These are phyloP conservation scores for Hagleromyces aurorensis DNA, from an alignment of 805 yeast genomes.

Conservation along the genomic window DNA sequence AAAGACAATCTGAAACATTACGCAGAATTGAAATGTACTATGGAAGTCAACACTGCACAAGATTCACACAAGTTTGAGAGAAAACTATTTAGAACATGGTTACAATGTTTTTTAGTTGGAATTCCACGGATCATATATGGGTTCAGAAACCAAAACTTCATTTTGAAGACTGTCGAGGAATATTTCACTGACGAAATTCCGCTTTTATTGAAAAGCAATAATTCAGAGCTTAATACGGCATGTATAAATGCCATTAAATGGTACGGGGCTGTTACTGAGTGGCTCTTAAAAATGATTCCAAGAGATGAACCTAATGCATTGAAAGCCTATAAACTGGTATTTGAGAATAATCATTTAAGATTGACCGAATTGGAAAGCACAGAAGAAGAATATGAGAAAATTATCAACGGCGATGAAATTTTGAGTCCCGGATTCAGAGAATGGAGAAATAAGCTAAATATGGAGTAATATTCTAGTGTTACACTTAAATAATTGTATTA, in stretches of 20 bases:
- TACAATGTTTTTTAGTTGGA: constrained; percentile 86
- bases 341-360: constrained; percentile 45
- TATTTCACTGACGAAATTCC: constrained; percentile 77
- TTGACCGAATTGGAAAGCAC: constrained; percentile 36
- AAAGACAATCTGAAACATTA: constrained; percentile 60
- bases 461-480: constrained; percentile 1
- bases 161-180: constrained; percentile 64
- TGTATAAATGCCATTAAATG: constrained; percentile 78
- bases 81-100: constrained; percentile 80
- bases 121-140: constrained; percentile 78
- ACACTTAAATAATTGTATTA: constrained; percentile 1
- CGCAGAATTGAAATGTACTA: constrained; percentile 74
- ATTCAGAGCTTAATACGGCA: constrained; percentile 41
- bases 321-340: constrained; percentile 46
- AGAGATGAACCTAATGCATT: constrained; percentile 43
- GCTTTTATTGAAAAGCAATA: constrained; percentile 43
- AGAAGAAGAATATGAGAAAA: constrained; percentile 31
- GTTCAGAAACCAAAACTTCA: constrained; percentile 65
- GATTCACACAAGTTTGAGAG: constrained; percentile 63
- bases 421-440: constrained; percentile 42
- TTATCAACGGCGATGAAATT: constrained; percentile 34
- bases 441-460: constrained; percentile 40
- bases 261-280: constrained; percentile 76
- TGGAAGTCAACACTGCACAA: constrained; percentile 44
- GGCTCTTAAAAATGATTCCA: constrained; percentile 57